A percentile compares a stretch with the other conserved stretches of the same genome.
Conservation (phyloP, 768 basidiomycete species). For the Amanita pseudoporphyria region DNA sequence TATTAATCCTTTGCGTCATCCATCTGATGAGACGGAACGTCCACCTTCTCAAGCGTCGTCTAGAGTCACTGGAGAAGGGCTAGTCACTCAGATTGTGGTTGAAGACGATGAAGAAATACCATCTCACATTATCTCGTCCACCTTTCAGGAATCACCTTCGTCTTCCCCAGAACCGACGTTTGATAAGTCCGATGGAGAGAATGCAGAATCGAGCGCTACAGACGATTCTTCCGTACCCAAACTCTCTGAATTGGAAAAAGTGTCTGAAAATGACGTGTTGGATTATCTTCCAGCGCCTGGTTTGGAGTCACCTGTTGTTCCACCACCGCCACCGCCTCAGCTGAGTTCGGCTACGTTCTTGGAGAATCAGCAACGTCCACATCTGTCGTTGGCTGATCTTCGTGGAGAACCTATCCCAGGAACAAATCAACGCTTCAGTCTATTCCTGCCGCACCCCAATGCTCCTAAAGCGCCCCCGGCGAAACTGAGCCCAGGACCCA, state of each 20-base stretch:
- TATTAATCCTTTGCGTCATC: conserved; percentile 11
- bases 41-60: conserved; percentile 10
- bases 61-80: conserved; percentile 10
- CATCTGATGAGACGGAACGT: conserved; percentile 9
- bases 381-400: conserved; percentile 23
- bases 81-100: conserved; percentile 29
- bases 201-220: conserved; percentile 16
- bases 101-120: conserved; percentile 36
- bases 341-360: conserved; percentile 9
- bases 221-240: conserved; percentile 16
- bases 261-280: not conserved
- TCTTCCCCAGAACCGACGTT: conserved; percentile 17
- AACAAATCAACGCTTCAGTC: conserved; percentile 24
- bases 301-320: conserved; percentile 2
- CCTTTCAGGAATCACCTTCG: conserved; percentile 12
- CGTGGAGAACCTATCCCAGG: conserved; percentile 19
- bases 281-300: not conserved
- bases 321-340: conserved; percentile 6
- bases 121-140: conserved; percentile 14
- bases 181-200: conserved; percentile 5
- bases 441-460: conserved; percentile 38
- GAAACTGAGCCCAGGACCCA: conserved; percentile 37
- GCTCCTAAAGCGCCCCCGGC: conserved; percentile 30
- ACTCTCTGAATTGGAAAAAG: not conserved
- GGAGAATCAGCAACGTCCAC: conserved; percentile 14